Base-by-base conservation (phyloP, 139 green algal genomes). In the Yamagishiella unicocca region DNA sequence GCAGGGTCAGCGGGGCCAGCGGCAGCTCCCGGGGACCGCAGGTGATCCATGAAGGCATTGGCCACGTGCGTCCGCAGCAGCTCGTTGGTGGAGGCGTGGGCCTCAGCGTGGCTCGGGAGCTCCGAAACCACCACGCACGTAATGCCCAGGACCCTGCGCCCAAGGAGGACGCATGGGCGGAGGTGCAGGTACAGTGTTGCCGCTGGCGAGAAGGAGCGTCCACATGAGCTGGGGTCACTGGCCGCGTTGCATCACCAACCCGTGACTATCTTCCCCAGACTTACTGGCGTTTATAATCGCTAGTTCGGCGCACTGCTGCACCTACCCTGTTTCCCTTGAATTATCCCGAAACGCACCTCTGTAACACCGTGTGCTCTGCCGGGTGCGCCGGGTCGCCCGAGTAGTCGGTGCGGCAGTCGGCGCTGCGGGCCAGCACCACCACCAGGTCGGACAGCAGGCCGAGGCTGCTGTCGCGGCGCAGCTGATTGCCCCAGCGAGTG, bases 291-390 rank as follows among this genome's bases (percentile, higher is more conserved):
- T n/a, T n/a, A n/a, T n/a, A n/a, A n/a, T n/a, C n/a, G n/a, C n/a
- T n/a, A n/a, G n/a, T n/a, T n/a, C n/a, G n/a, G n/a, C n/a, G n/a
- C n/a, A n/a, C n/a, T n/a, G n/a, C n/a, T n/a, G n/a, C n/a, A n/a
- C n/a, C n/a, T n/a, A n/a, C n/a, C n/a, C n/a, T n/a, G n/a, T n/a
- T n/a, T n/a, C n/a, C n/a, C n/a, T n/a, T n/a, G n/a, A n/a, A n/a
- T n/a, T n/a, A n/a, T 35, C 35, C 38, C 67, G 4, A 14, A 3
- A 45, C 67, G 25, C 70, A 78, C 70, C 70, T 78, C 37, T 78
- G 70, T 40, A 78, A 12, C 70, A 78, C 70, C 40, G 70, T 58
- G 70, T 78, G 70, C 70, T 78, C 37, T 33, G 29, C 70, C 40
- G 35, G 62, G 2, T 46, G 67, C 67, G 33, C n/a, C 62, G 37